Base-by-base conservation (phyloP, 176 grass and related monocot species). In the Neostapfia colusana region DNA sequence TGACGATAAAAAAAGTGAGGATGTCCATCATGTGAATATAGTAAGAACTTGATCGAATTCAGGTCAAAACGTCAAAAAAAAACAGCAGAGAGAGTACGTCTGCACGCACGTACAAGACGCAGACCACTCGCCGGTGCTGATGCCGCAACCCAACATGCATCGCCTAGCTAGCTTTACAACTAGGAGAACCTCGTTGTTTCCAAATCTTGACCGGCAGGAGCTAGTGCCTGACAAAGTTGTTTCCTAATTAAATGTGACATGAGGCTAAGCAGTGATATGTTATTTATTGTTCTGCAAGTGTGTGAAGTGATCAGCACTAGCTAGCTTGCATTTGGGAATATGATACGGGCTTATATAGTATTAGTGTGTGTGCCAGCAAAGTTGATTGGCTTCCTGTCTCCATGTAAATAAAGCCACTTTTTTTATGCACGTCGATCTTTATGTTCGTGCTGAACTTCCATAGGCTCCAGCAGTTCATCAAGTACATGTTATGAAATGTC, bases 341-440 rank as follows among this genome's bases (percentile, higher is more conserved):
- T 43, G 73, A 77, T 77, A 40, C 48, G n/a, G 1, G 11, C 25
- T 78, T 46, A 41, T n/a, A n/a, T n/a, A n/a, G n/a, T n/a, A n/a
- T n/a, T n/a, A n/a, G n/a, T n/a, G n/a, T n/a, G 56, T 71, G 73
- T 84, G 55, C 44, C 65, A 40, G 73, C 67, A 85, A 73, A 79
- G 75, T 12, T 79, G 20, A 23, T 23, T 37, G 63, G 58, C 27
- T n/a, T 60, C 39, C 18, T 44, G 45, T 81, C n/a, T n/a, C 43
- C 57, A 27, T 55, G 45, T 38, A 67, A 78, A 54, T 38, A 67
- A 78, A 54, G 75, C 48, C 54, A 20, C 59, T 76, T 79, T 43
- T 79, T 23, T 43, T 36, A 6, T 16, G 24, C 60, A 57, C 37
- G n/a, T n/a, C n/a, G n/a, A 35, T 73, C 10, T 43, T 61, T 16